Evolutionary conservation across 1,284 basidiomycete species (phyloP).

Genomic region (Naganishia sp.): DNA sequence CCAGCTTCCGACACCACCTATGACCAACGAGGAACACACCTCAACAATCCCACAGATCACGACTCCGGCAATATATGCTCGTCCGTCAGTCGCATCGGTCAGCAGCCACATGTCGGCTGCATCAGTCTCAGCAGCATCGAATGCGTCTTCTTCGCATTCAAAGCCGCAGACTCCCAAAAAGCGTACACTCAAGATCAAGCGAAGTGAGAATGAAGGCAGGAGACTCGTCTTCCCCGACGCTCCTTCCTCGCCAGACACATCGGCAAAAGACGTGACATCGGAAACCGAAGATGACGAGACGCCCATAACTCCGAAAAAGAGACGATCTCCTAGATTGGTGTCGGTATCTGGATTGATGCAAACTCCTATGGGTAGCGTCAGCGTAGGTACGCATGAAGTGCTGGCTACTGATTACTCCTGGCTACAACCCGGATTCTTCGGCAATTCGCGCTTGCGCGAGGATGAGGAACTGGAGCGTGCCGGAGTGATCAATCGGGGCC

Average conservation of each 20-base stretch:
- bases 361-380: constrained; percentile 15
- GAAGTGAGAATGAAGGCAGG: constrained; percentile 28
- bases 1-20: constrained; percentile 23
- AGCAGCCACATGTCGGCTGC: constrained; percentile 7
- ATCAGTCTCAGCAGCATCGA: constrained; percentile 2
- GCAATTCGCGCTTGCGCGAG: too few species aligned
- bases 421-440: constrained; percentile 15
- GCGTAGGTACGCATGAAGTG: constrained; percentile 14
- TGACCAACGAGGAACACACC: constrained; percentile 22
- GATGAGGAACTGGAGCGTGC: constrained; percentile 14
- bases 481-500: constrained; percentile 17
- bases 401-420: constrained; percentile 25
- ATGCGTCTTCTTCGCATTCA: constrained; percentile 14
- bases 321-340: constrained; percentile 18
- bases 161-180: constrained; percentile 10
- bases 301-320: constrained; percentile 20
- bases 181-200: constrained; percentile 27
- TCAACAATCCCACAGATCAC: constrained; percentile 8
- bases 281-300: constrained; percentile 16
- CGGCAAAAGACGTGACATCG: constrained; percentile 9
- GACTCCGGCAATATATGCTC: constrained; percentile 2
- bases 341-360: constrained; percentile 13
- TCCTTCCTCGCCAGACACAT: constrained; percentile 14
- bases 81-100: constrained; percentile 17
- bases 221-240: constrained; percentile 32